Evolutionary conservation across 495 filamentous ascomycete genomes (phyloP), one percentile per base, ranked within the genome.

Genomic region (Daldinia decipiens): DNA sequence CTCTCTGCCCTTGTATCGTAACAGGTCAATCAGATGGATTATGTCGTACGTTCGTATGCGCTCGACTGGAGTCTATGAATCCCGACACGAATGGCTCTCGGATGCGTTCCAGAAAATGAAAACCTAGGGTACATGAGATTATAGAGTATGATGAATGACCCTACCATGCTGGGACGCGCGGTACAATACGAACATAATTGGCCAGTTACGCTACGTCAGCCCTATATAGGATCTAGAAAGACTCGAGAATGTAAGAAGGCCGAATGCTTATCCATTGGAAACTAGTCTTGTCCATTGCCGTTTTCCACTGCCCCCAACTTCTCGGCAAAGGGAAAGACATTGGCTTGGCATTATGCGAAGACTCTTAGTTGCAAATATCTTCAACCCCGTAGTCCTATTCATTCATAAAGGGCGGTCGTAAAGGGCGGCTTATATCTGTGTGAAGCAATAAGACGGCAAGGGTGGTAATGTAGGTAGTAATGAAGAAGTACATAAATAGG

Each of bases 91-190:
- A 53, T 53, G 1, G 43, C 43, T 47, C 43, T 24, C 43, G 43
- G 19, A 47, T 43, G 43, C 8, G 21, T 40, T 45, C 56, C 47
- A 54, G 36, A 55, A 11, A 52, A 31, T 9, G 26, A 47, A 52
- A 38, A 45, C 21, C 55, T 36, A 15, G 31, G 60, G 53, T 34
- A 5, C 53, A 43, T 59, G 36, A 47, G 60, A 64, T 64, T 70
- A 47, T 55, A 59, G 24, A 13, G 60, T 59, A 45, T 69, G 59
- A 70, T 70, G 56, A 45, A 32, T 32, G 50, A 15, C 17, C 24
- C 36, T 36, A 17, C 36, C 27, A 43, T 45, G 12, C 27, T 27
- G 19, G 31, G 31, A 59, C 59, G 34, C 53, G 56, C 19, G 17
- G 15, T 36, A 63, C 38, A 54, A 17, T 55, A 17, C 0, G 31